phyloP scores from a whole-genome alignment of 1,284 basidiomycete species.

The Agaricales sp. region DNA sequence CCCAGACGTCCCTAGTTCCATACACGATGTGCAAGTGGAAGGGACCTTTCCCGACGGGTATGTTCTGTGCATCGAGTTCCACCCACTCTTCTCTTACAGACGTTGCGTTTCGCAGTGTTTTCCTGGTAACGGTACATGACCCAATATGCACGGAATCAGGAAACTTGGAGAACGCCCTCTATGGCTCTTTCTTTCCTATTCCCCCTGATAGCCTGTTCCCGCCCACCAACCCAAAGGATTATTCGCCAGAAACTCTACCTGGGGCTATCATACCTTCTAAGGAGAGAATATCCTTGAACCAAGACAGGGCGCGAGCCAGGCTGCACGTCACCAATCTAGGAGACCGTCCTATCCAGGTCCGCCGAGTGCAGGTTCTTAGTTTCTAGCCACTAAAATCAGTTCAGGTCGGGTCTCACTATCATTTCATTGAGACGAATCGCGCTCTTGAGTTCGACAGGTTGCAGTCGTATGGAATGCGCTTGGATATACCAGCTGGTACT shows the following conservation, averaged over 20 bases:
- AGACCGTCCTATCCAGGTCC: constrained; percentile 87
- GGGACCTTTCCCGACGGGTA: constrained; percentile 84
- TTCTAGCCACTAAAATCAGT: constrained; percentile 4
- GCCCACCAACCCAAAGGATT: constrained; percentile 32
- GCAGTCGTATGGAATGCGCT: constrained; percentile 72
- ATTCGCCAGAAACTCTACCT: constrained; percentile 47
- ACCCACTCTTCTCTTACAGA: constrained; percentile 5
- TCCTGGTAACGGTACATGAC: constrained; percentile 91
- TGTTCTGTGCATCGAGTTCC: constrained; percentile 14
- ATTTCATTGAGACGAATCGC: constrained; percentile 86
- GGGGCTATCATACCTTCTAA: constrained; percentile 68
- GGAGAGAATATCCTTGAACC: constrained; percentile 68
- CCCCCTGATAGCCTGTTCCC: constrained; percentile 65
- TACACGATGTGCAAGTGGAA: constrained; percentile 87
- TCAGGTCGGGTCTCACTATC: constrained; percentile 88
- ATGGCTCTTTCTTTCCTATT: constrained; percentile 86
- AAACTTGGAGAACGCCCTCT: constrained; percentile 74
- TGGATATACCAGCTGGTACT: constrained; percentile 91
- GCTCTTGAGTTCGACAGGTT: constrained; percentile 77
- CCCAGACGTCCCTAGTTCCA: constrained; percentile 52
- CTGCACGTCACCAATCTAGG: constrained; percentile 87
- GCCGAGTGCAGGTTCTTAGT: constrained; percentile 9
- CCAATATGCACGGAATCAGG: constrained; percentile 84
- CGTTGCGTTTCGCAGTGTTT: constrained; percentile 46
- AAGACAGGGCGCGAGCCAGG: constrained; percentile 56